These are phyloP conservation scores for Pseudocercospora macadamiae DNA, from an alignment of 2,329 filamentous ascomycete genomes.

Conservation along the genomic window DNA sequence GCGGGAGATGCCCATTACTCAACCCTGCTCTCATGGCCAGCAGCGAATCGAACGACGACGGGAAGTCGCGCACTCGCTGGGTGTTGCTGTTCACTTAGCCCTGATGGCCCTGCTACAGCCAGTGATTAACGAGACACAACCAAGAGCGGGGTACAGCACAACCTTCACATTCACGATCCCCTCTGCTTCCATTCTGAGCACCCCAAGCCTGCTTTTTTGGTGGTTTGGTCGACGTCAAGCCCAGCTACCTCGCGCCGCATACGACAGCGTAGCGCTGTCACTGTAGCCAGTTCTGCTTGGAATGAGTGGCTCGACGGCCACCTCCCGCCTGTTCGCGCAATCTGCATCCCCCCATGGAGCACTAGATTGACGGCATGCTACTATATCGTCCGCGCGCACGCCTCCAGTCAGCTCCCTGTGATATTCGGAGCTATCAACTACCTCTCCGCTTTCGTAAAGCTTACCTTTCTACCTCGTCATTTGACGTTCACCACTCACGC, in stretches of 20 bases:
- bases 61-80: constrained; percentile 10
- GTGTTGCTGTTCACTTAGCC: constrained; percentile 6
- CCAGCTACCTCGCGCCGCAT: constrained; percentile 24
- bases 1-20: constrained; percentile 13
- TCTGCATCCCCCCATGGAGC: constrained; percentile 15
- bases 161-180: constrained; percentile 18
- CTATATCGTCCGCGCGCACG: constrained; percentile 20
- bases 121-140: constrained; percentile 8
- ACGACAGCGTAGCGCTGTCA: constrained; percentile 21
- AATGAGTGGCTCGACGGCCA: constrained; percentile 6
- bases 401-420: constrained; percentile 27
- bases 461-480: constrained; percentile 29
- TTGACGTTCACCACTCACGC: constrained; percentile 22
- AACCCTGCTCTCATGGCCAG: constrained; percentile 13
- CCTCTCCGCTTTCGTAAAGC: constrained; percentile 30
- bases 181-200: constrained; percentile 14
- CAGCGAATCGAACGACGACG: constrained; percentile 14
- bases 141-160: constrained; percentile 15
- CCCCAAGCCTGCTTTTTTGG: constrained; percentile 23
- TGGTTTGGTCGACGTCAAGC: constrained; percentile 26
- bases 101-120: constrained; percentile 6
- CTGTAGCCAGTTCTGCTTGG: constrained; percentile 9
- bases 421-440: constrained; percentile 27
- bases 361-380: constrained; percentile 22
- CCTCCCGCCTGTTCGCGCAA: constrained; percentile 18